A percentile compares a stretch with the other conserved stretches of the same genome.
These are phyloP conservation scores for Delphinella strobiligena DNA, from an alignment of 2,329 filamentous ascomycete species.

Conservation along the genomic window DNA sequence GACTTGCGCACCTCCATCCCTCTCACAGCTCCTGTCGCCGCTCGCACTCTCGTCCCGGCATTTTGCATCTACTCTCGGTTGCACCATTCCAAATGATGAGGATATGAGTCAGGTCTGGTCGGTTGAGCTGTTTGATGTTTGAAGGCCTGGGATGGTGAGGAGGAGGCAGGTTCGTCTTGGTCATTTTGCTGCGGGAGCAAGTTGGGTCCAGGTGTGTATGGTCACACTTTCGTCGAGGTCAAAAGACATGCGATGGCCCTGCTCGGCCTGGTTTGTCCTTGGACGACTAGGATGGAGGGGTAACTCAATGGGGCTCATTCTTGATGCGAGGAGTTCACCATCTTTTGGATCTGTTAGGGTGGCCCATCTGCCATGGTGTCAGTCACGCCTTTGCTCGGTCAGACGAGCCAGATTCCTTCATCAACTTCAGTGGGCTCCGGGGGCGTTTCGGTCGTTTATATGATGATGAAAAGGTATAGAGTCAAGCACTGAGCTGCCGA, in stretches of 20 bases:
- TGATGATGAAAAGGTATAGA: slow-evolving; percentile 95
- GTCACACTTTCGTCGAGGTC: slow-evolving; percentile 75
- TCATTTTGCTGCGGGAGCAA: slow-evolving; percentile 21
- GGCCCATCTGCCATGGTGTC: slow-evolving; percentile 10
- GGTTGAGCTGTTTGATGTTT: slow-evolving; percentile 20
- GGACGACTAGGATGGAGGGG: slow-evolving; percentile 33
- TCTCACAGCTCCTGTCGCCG: slow-evolving; percentile 33
- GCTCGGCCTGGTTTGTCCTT: not conserved
- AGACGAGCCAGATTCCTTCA: slow-evolving; percentile 50
- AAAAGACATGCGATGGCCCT: slow-evolving; percentile 97
- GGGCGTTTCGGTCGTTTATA: slow-evolving; percentile 39
- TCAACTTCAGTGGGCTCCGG: slow-evolving; percentile 12
- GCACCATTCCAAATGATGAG: slow-evolving; percentile 45
- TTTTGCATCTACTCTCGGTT: slow-evolving; percentile 36
- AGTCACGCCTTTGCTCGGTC: slow-evolving; percentile 45
- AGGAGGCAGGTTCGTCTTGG: slow-evolving; percentile 18
- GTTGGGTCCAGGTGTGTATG: slow-evolving; percentile 36
- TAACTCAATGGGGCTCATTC: slow-evolving; percentile 99
- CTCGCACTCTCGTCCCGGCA: slow-evolving; percentile 36
- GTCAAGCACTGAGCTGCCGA: slow-evolving; percentile 81
- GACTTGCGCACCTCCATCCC: slow-evolving; percentile 42
- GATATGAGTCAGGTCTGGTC: slow-evolving; percentile 67
- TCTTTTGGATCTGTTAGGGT: slow-evolving; percentile 32
- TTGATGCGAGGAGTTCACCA: slow-evolving; percentile 80
- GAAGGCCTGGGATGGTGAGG: slow-evolving; percentile 22